Conservation (phyloP, 768 basidiomycete genomes). For the Amanita polypyramis region DNA sequence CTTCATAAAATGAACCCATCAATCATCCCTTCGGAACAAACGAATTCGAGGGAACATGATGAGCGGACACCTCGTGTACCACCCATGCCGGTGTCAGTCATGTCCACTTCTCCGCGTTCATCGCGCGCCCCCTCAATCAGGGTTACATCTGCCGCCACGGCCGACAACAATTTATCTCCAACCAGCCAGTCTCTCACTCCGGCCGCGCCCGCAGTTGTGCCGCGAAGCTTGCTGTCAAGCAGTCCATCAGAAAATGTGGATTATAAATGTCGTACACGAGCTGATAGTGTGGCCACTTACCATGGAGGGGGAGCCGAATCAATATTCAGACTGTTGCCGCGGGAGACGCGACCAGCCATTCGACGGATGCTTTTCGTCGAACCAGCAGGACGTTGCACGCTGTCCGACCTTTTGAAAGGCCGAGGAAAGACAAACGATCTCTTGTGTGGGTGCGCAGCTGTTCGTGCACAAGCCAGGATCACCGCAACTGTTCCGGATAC, state of each 20-base stretch:
- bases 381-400: constrained; percentile 79
- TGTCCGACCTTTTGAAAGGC: constrained; percentile 85
- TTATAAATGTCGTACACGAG: constrained; percentile 29
- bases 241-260: background rate
- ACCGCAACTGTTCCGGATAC: constrained; percentile 12
- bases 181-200: background rate
- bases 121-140: constrained; percentile 5
- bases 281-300: constrained; percentile 53
- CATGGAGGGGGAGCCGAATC: constrained; percentile 76
- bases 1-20: constrained; percentile 59
- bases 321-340: constrained; percentile 91
- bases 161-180: background rate
- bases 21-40: constrained; percentile 31
- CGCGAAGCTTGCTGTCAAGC: background rate
- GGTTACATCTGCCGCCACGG: background rate
- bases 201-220: background rate
- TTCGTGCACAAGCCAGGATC: constrained; percentile 1
- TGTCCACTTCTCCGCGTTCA: constrained; percentile 1
- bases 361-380: constrained; percentile 93
- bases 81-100: constrained; percentile 6
- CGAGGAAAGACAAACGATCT: constrained; percentile 63
- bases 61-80: constrained; percentile 21
- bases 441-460: constrained; percentile 64
- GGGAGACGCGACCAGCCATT: constrained; percentile 83
- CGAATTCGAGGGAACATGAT: constrained; percentile 16